phyloP scores from a whole-genome alignment of 768 basidiomycete species.

The Wakefieldia striispora region DNA sequence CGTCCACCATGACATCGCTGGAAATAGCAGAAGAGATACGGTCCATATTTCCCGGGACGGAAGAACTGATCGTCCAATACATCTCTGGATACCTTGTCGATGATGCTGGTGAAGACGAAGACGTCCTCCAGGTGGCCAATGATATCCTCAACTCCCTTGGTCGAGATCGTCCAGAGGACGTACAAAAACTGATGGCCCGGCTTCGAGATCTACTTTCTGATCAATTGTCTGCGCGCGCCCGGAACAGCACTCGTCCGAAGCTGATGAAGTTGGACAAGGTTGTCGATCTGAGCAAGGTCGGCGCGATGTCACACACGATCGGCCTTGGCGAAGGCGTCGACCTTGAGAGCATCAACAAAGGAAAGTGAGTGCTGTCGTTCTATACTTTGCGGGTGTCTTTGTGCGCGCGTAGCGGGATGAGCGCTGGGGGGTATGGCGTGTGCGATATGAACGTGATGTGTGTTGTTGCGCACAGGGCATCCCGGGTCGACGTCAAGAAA shows the following conservation, averaged over 20 bases:
- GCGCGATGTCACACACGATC: conserved; percentile 75
- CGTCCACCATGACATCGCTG: conserved; percentile 56
- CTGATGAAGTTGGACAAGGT: conserved; percentile 80
- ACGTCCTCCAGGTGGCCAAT: conserved; percentile 74
- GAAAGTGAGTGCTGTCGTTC: conserved; percentile 58
- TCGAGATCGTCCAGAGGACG: conserved; percentile 52
- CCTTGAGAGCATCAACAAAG: conserved; percentile 90
- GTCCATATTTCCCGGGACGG: conserved; percentile 65
- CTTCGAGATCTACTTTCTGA: conserved; percentile 65
- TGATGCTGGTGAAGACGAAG: conserved; percentile 86
- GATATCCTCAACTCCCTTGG: conserved; percentile 77
- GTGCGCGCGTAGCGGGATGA: conserved; percentile 1
- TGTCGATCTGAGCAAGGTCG: conserved; percentile 82
- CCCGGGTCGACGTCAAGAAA: conserved; percentile 91
- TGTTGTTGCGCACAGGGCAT: conserved; percentile 53
- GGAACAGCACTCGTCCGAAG: conserved; percentile 60
- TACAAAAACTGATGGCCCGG: conserved; percentile 65
- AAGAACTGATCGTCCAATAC: conserved; percentile 84
- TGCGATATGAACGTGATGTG: conserved; percentile 3
- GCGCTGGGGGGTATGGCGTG: neutral
- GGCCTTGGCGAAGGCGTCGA: conserved; percentile 82
- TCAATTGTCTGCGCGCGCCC: conserved; percentile 55
- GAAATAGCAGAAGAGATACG: conserved; percentile 83
- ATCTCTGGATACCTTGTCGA: conserved; percentile 86
- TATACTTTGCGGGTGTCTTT: neutral